These are phyloP conservation scores for Metarhizium album DNA, from an alignment of 2,329 filamentous ascomycete genomes.

Conservation along the genomic window DNA sequence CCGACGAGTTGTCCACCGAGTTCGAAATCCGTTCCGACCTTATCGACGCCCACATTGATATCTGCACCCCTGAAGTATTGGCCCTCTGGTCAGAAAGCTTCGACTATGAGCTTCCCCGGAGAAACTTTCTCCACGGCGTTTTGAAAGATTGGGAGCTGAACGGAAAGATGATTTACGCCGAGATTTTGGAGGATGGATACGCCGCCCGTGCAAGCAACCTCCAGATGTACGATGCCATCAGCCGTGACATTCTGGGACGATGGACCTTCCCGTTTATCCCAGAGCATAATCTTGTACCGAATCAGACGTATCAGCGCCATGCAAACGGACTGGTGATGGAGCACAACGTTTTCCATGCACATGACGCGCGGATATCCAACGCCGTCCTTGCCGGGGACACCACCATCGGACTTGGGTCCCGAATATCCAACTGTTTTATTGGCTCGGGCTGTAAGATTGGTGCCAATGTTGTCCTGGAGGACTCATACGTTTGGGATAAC, in stretches of 20 bases:
- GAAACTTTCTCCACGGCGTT: constrained; percentile 83
- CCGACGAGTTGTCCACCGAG: constrained; percentile 58
- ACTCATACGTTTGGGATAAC: constrained; percentile 84
- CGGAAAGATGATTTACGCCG: constrained; percentile 89
- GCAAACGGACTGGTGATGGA: constrained; percentile 68
- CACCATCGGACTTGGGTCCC: constrained; percentile 60
- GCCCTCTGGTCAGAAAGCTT: constrained; percentile 97
- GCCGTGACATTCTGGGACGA: constrained; percentile 71
- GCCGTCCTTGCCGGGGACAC: constrained; percentile 70
- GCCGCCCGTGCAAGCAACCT: constrained; percentile 78
- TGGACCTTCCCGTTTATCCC: constrained; percentile 87
- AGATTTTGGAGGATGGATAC: constrained; percentile 75
- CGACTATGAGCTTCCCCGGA: constrained; percentile 83
- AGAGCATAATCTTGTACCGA: constrained; percentile 72
- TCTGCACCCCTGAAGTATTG: constrained; percentile 91
- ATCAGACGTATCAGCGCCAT: constrained; percentile 63
- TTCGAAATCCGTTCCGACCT: constrained; percentile 79
- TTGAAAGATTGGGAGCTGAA: constrained; percentile 96
- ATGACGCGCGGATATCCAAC: constrained; percentile 58
- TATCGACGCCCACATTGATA: constrained; percentile 91
- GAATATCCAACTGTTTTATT: constrained; percentile 65
- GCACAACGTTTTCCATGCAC: constrained; percentile 61
- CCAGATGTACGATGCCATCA: constrained; percentile 81
- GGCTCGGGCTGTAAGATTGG: constrained; percentile 82
- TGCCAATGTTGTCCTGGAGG: constrained; percentile 65